These are phyloP conservation scores for Excoecaria agallocha DNA, from an alignment of 345 rosid genomes.

Conservation along the genomic window DNA sequence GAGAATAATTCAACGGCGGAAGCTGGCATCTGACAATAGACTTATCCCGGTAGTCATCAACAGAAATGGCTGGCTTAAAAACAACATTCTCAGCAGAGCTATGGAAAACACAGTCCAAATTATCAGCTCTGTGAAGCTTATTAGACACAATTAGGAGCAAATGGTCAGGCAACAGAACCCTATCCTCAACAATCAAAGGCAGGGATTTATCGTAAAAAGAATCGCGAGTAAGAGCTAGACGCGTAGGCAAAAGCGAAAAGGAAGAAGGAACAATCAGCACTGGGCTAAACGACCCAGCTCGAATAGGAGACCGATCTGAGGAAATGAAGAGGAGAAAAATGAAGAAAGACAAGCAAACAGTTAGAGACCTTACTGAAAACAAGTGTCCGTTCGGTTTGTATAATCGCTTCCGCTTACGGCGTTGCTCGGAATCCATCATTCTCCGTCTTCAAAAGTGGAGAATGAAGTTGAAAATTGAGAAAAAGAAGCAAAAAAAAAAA, in stretches of 20 bases:
- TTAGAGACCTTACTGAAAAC: constrained; percentile 53
- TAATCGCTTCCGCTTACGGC: constrained; percentile 73
- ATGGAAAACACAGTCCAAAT: constrained; percentile 63
- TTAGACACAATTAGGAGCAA: constrained; percentile 53
- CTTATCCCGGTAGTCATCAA: constrained; percentile 55
- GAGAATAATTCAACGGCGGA: constrained; percentile 58
- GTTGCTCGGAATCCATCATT: constrained; percentile 68
- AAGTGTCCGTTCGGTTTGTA: constrained; percentile 39
- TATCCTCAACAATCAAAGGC: constrained; percentile 46
- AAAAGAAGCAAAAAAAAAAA: background rate
- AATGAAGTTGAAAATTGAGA: background rate
- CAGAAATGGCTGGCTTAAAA: constrained; percentile 43
- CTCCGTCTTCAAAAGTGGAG: background rate
- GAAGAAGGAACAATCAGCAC: constrained; percentile 49
- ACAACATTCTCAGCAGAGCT: constrained; percentile 17
- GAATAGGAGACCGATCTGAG: constrained; percentile 48
- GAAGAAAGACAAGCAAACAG: constrained; percentile 54
- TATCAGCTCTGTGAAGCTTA: constrained; percentile 25
- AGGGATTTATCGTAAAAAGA: constrained; percentile 30
- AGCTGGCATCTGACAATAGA: constrained; percentile 69
- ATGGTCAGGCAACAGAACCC: constrained; percentile 82
- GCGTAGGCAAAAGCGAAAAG: constrained; percentile 46
- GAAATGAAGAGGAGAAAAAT: constrained; percentile 62
- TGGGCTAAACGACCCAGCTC: constrained; percentile 51
- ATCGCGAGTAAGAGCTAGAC: constrained; percentile 33